Conservation (phyloP, 2,329 filamentous ascomycete species). For the Fusarium torreyae region DNA sequence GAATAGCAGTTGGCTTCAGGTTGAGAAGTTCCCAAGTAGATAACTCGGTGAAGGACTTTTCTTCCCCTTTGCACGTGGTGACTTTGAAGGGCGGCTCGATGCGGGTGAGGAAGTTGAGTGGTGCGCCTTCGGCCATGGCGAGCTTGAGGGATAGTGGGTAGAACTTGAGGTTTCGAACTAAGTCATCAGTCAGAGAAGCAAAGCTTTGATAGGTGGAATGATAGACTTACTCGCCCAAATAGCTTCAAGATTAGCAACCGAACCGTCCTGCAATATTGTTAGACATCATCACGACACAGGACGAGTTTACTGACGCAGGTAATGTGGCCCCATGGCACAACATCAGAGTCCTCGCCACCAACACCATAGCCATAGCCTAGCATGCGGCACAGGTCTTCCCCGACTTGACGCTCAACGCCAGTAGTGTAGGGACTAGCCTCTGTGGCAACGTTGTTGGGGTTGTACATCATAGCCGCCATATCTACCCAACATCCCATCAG, state of each 20-base stretch:
- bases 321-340: background rate
- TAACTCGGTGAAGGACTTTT: background rate
- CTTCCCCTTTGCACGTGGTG: background rate
- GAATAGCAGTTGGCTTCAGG: background rate
- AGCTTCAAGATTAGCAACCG: background rate
- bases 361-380: background rate
- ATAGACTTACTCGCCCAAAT: background rate
- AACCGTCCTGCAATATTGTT: background rate
- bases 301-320: background rate
- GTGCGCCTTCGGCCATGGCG: constrained; percentile 1
- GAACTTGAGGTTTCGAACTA: constrained; percentile 8
- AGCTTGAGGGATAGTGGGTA: background rate
- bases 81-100: background rate
- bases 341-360: background rate
- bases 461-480: constrained; percentile 10
- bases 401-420: background rate
- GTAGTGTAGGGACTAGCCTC: background rate
- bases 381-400: background rate
- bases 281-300: rapidly evolving
- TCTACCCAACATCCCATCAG: background rate
- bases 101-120: background rate
- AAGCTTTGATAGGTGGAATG: rapidly evolving
- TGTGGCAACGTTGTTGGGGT: background rate
- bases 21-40: constrained; percentile 3
- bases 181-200: rapidly evolving